These are phyloP conservation scores for Mortierella sp. DNA, from an alignment of 371 early-diverging fungal species.

Conservation along the genomic window DNA sequence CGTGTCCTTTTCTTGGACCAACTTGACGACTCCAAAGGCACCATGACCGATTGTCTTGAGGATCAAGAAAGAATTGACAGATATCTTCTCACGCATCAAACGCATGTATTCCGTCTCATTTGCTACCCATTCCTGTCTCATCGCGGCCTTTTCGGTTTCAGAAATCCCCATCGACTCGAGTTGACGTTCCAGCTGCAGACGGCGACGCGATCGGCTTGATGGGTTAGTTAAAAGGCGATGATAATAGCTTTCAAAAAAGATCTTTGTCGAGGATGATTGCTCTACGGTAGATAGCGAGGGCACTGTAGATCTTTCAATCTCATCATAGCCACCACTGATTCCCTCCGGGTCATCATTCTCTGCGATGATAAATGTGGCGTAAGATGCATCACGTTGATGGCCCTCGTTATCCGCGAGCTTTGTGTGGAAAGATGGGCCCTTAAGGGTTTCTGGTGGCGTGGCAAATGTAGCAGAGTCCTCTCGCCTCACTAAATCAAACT, in stretches of 20 bases:
- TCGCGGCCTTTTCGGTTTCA: slow-evolving; percentile 61
- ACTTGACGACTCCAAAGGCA: slow-evolving; percentile 86
- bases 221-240: slow-evolving; percentile 62
- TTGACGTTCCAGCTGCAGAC: slow-evolving; percentile 62
- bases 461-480: slow-evolving; percentile 48
- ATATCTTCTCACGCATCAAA: slow-evolving; percentile 64
- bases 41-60: slow-evolving; percentile 86
- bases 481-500: slow-evolving; percentile 43
- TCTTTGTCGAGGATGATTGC: slow-evolving; percentile 68
- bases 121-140: slow-evolving; percentile 61
- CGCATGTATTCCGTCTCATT: slow-evolving; percentile 67
- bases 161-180: slow-evolving; percentile 59
- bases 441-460: slow-evolving; percentile 56
- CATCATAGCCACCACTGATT: slow-evolving; percentile 4
- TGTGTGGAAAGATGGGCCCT: slow-evolving; percentile 39
- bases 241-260: slow-evolving; percentile 74
- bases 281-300: slow-evolving; percentile 67
- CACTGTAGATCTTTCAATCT: slow-evolving; percentile 36
- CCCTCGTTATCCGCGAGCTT: slow-evolving; percentile 23
- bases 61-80: slow-evolving; percentile 79
- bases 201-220: slow-evolving; percentile 58
- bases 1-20: slow-evolving; percentile 82
- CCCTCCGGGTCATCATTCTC: slow-evolving; percentile 30
- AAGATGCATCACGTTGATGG: slow-evolving; percentile 49
- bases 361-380: slow-evolving; percentile 40